These are phyloP conservation scores for Backusella parvicylindrica DNA, from an alignment of 192 early-diverging fungal species.

Conservation along the genomic window DNA sequence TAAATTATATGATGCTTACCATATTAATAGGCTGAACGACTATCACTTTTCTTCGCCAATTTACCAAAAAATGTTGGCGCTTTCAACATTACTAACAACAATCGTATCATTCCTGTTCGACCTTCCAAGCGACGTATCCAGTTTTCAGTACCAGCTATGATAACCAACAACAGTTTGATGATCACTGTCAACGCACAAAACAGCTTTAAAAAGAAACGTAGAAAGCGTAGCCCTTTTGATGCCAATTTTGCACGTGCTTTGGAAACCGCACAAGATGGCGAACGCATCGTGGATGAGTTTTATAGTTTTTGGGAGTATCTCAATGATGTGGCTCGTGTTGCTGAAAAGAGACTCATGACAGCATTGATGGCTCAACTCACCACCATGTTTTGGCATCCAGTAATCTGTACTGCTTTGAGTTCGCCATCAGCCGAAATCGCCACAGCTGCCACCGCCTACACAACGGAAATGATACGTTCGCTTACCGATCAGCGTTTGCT, in stretches of 20 bases:
- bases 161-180: slow-evolving; percentile 31
- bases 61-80: slow-evolving; percentile 34
- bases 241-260: slow-evolving; percentile 24
- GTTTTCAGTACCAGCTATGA: slow-evolving; percentile 34
- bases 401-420: slow-evolving; percentile 28
- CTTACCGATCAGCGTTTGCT: slow-evolving; percentile 34
- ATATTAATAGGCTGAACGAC: slow-evolving; percentile 26
- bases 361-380: slow-evolving; percentile 34
- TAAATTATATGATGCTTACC: background rate
- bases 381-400: slow-evolving; percentile 38
- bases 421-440: slow-evolving; percentile 28
- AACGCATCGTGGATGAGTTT: slow-evolving; percentile 30
- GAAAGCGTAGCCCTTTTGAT: slow-evolving; percentile 35
- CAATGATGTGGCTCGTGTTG: slow-evolving; percentile 36
- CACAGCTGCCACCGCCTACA: slow-evolving; percentile 32
- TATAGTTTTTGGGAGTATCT: slow-evolving; percentile 39
- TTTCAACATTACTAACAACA: slow-evolving; percentile 27
- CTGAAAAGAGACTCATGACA: slow-evolving; percentile 33
- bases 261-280: slow-evolving; percentile 19
- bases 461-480: slow-evolving; percentile 38
- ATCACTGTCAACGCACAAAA: slow-evolving; percentile 31
- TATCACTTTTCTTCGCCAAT: slow-evolving; percentile 27
- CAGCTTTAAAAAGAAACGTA: slow-evolving; percentile 29
- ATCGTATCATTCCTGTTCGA: slow-evolving; percentile 27
- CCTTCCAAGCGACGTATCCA: slow-evolving; percentile 23